Conservation (phyloP, 2,329 filamentous ascomycete genomes). For the Penicillium sumatraense region DNA sequence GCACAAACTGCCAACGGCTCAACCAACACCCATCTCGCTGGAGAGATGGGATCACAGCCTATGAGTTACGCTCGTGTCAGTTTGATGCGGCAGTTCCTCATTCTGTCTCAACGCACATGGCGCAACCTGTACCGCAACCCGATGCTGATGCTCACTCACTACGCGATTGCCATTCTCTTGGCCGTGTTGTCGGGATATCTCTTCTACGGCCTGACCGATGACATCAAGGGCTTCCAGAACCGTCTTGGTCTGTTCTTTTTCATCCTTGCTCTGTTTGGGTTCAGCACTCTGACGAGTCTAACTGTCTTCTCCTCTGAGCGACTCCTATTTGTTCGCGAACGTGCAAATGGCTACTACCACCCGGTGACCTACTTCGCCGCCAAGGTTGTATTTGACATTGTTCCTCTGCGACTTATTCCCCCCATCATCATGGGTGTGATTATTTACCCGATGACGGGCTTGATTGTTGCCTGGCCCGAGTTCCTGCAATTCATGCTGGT, state of each 20-base stretch:
- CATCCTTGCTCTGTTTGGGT: conserved; percentile 91
- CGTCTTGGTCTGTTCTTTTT: conserved; percentile 97
- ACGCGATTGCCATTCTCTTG: conserved; percentile 92
- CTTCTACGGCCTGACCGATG: conserved; percentile 94
- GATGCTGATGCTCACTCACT: conserved; percentile 97
- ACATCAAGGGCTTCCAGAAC: conserved; percentile 98
- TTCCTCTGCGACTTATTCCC: conserved; percentile 90
- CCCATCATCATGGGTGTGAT: conserved; percentile 95
- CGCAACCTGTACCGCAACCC: conserved; percentile 97
- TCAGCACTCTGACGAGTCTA: conserved; percentile 91
- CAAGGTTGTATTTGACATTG: conserved; percentile 97
- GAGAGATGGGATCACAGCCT: conserved; percentile 62
- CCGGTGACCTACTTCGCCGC: conserved; percentile 92
- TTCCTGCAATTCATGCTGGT: conserved; percentile 93
- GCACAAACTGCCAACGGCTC: conserved; percentile 72
- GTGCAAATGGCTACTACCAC: conserved; percentile 95
- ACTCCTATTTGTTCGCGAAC: conserved; percentile 86
- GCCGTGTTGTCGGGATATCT: conserved; percentile 93
- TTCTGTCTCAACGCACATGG: conserved; percentile 91
- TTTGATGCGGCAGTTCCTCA: conserved; percentile 79
- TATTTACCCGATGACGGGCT: conserved; percentile 95
- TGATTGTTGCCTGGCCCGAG: conserved; percentile 78
- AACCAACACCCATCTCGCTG: conserved; percentile 58
- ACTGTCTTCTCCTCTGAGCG: conserved; percentile 92
- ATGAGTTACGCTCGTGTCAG: conserved; percentile 83